Conservation (phyloP, 2,329 filamentous ascomycete species). For the Neophaeococcomyces aloes region DNA sequence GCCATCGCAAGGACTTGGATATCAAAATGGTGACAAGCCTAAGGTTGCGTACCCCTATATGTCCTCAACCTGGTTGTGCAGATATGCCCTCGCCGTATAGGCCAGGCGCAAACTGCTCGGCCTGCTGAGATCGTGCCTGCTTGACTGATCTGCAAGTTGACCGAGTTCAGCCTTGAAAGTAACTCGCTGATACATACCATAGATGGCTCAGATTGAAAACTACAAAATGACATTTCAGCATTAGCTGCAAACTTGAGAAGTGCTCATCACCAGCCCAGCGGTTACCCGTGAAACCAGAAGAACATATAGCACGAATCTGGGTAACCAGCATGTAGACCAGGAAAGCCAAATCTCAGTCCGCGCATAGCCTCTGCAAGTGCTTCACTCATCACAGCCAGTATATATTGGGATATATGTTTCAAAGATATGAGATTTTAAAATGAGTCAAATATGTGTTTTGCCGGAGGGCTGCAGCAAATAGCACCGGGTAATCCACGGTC, state of each 20-base stretch:
- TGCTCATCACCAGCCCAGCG: constrained; percentile 1
- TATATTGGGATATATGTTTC: neutral
- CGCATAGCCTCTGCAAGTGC: constrained; percentile 6
- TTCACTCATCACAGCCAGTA: constrained; percentile 8
- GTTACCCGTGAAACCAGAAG: neutral
- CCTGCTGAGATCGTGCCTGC: neutral
- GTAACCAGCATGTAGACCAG: constrained; percentile 2
- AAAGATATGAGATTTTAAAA: no score
- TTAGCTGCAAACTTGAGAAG: neutral
- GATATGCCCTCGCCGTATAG: neutral
- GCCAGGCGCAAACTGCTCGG: neutral
- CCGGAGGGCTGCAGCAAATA: no score
- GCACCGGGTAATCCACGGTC: no score
- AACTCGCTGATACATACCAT: neutral
- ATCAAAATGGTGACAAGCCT: no score
- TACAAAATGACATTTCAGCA: constrained; percentile 7
- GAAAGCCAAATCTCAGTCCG: neutral
- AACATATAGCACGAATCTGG: neutral
- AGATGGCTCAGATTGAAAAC: constrained; percentile 10
- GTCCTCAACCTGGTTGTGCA: neutral
- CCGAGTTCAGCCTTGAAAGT: neutral
- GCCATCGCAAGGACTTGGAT: neutral
- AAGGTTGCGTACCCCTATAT: neutral
- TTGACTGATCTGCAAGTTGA: neutral
- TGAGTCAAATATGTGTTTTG: no score